These are phyloP conservation scores for Teratosphaeria gauchensis DNA, from an alignment of 2,329 filamentous ascomycete species.

Conservation along the genomic window DNA sequence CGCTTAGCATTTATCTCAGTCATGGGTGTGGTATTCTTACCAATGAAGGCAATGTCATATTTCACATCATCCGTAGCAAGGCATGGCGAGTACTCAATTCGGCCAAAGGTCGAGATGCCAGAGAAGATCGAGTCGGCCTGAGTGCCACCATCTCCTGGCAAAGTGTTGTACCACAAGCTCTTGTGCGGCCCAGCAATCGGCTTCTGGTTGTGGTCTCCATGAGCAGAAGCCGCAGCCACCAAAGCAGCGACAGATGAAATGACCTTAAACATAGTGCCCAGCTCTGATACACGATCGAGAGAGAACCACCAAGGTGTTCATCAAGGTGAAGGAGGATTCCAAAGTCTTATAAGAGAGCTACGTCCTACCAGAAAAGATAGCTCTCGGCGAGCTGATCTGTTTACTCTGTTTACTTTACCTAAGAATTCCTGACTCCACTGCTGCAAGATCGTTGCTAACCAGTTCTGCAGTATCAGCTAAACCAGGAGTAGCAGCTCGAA, in stretches of 20 bases:
- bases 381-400: background rate
- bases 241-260: conserved; percentile 15
- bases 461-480: background rate
- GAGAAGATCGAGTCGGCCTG: conserved; percentile 83
- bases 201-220: conserved; percentile 43
- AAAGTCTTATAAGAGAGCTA: background rate
- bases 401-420: background rate
- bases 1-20: background rate
- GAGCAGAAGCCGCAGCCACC: conserved; percentile 48
- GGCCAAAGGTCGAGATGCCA: conserved; percentile 76
- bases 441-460: background rate
- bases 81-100: conserved; percentile 68
- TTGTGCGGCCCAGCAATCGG: conserved; percentile 64
- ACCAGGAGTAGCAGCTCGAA: background rate
- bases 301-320: conserved; percentile 6
- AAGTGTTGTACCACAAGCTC: conserved; percentile 69
- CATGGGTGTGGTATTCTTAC: conserved; percentile 24
- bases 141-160: conserved; percentile 75
- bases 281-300: background rate
- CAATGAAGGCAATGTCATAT: conserved; percentile 80
- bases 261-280: conserved; percentile 14
- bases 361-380: background rate
- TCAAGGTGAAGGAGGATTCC: conserved; percentile 2
- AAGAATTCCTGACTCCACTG: background rate
- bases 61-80: conserved; percentile 58